Evolutionary conservation across 2,329 filamentous ascomycete genomes (phyloP).

Genomic region (Pyricularia sp.): DNA sequence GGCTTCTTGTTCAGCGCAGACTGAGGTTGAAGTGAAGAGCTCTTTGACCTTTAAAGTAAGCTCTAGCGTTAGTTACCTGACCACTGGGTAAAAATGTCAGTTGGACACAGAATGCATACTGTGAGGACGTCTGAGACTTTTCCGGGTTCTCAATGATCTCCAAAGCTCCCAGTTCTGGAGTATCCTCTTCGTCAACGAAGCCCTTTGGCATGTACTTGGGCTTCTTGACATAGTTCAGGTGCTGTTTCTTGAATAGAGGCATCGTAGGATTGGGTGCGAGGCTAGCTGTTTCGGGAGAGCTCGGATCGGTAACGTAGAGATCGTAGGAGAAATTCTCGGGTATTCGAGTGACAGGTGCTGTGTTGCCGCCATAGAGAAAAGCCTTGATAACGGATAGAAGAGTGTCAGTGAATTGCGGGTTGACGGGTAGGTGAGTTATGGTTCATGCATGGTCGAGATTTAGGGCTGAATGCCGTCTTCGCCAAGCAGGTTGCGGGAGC

Average conservation of each 20-base stretch:
- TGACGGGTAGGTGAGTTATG: background rate
- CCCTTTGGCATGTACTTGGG: conserved; percentile 9
- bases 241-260: conserved; percentile 36
- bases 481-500: background rate
- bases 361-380: conserved; percentile 42
- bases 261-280: conserved; percentile 40
- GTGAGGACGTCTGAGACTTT: background rate
- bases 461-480: background rate
- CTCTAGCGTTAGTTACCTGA: background rate
- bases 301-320: conserved; percentile 45
- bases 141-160: conserved; percentile 3
- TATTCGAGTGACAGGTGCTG: conserved; percentile 30
- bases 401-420: background rate
- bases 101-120: conserved; percentile 1
- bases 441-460: background rate
- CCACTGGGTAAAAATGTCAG: background rate
- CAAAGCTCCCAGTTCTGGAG: conserved; percentile 10
- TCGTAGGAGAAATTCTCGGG: conserved; percentile 38
- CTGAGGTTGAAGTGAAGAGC: conserved; percentile 1
- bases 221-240: conserved; percentile 14
- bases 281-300: conserved; percentile 34
- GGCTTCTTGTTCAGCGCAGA: conserved; percentile 1
- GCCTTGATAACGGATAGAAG: conserved; percentile 27
- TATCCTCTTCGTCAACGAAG: conserved; percentile 11
- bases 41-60: background rate